phyloP scores from a whole-genome alignment of 768 basidiomycete genomes.

The Astraeus odoratus region DNA sequence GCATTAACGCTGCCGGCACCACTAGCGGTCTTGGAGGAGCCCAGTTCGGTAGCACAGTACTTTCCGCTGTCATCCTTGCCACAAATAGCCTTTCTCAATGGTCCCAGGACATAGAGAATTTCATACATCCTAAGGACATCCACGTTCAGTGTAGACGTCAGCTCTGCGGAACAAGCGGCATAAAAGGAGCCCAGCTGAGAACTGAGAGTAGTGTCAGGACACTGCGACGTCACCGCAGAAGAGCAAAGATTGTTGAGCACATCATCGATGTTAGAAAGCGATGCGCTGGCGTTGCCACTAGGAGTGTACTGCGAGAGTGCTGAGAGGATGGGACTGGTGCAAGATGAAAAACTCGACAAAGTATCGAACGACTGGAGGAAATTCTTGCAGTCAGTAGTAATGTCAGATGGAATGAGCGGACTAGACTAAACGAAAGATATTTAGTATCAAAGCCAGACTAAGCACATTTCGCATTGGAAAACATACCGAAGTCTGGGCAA shows the following conservation, averaged over 20 bases:
- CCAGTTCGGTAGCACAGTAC: slow-evolving; percentile 59
- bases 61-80: slow-evolving; percentile 61
- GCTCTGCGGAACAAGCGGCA: slow-evolving; percentile 61
- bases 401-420: slow-evolving; percentile 61
- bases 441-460: neutral
- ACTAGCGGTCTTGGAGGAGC: slow-evolving; percentile 22
- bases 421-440: slow-evolving; percentile 27
- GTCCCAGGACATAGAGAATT: slow-evolving; percentile 62
- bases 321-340: slow-evolving; percentile 54
- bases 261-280: slow-evolving; percentile 39
- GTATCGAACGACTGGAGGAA: slow-evolving; percentile 62
- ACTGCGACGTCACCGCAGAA: slow-evolving; percentile 36
- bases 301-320: slow-evolving; percentile 53
- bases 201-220: slow-evolving; percentile 54
- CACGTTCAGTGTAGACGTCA: slow-evolving; percentile 42
- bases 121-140: slow-evolving; percentile 70
- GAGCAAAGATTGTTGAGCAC: slow-evolving; percentile 54
- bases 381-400: slow-evolving; percentile 44
- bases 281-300: slow-evolving; percentile 30
- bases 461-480: neutral
- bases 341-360: slow-evolving; percentile 49
- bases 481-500: slow-evolving; percentile 44
- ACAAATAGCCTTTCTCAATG: slow-evolving; percentile 66
- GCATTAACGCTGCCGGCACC: slow-evolving; percentile 13
- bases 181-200: slow-evolving; percentile 63